Percentiles rank a stretch among this genome's conserved stretches.
phyloP scores from a whole-genome alignment of 805 yeast genomes.

The Candida multigemmis region DNA sequence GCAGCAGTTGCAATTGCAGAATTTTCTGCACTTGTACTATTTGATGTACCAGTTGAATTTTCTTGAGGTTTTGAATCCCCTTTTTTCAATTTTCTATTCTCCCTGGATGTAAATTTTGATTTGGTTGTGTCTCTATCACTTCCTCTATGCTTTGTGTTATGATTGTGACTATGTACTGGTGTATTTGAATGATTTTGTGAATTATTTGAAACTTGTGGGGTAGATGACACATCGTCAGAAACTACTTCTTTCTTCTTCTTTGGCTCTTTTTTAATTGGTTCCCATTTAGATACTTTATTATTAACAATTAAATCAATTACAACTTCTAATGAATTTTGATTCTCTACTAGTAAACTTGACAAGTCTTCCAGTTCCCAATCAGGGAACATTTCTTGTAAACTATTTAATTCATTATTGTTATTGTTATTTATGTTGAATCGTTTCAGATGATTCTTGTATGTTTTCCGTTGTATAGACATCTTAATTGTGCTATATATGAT shows the following conservation, averaged over 20 bases:
- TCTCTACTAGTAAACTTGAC: slow-evolving; percentile 64
- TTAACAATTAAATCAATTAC: slow-evolving; percentile 84
- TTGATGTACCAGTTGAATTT: background rate
- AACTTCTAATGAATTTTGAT: slow-evolving; percentile 61
- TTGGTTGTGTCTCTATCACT: background rate
- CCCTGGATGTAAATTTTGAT: slow-evolving; percentile 1
- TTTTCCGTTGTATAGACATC: slow-evolving; percentile 24
- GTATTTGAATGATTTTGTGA: slow-evolving; percentile 1
- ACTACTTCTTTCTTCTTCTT: slow-evolving; percentile 20
- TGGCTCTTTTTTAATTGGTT: slow-evolving; percentile 74
- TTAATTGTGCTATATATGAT: slow-evolving; percentile 2
- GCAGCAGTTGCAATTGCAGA: slow-evolving; percentile 10
- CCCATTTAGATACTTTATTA: slow-evolving; percentile 90
- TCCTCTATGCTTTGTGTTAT: background rate
- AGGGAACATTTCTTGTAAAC: slow-evolving; percentile 81
- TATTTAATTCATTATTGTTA: slow-evolving; percentile 30
- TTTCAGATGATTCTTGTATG: slow-evolving; percentile 39
- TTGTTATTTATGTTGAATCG: slow-evolving; percentile 21
- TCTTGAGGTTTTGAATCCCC: slow-evolving; percentile 1
- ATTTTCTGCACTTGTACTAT: slow-evolving; percentile 6
- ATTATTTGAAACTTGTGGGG: slow-evolving; percentile 2
- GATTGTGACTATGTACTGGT: slow-evolving; percentile 5
- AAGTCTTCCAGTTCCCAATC: slow-evolving; percentile 91
- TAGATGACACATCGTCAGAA: slow-evolving; percentile 3
- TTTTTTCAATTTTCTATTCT: slow-evolving; percentile 1